Percentiles rank a stretch among this genome's conserved stretches.
Evolutionary conservation across 2,329 filamentous ascomycete species (phyloP).

Genomic region (Hawksworthiomyces lignivorus): DNA sequence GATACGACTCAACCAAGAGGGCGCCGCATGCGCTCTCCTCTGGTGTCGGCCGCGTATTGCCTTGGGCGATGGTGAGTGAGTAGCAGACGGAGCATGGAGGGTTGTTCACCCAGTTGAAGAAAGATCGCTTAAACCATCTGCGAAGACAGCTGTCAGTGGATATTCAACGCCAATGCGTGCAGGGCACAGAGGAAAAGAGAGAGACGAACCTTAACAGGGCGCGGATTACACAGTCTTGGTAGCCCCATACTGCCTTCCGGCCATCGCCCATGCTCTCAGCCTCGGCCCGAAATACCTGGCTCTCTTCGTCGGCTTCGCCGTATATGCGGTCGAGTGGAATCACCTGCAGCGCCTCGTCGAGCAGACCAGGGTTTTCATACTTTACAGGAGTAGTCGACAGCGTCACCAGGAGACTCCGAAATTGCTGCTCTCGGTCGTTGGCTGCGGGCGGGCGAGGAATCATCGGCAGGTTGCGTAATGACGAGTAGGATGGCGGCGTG

Average conservation of each 20-base stretch:
- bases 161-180: no score
- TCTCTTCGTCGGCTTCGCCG: conserved; percentile 87
- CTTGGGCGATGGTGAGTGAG: conserved; percentile 73
- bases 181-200: not conserved
- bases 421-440: conserved; percentile 59
- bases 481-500: conserved; percentile 41
- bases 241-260: conserved; percentile 82
- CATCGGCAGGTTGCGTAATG: conserved; percentile 42
- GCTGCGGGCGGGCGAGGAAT: conserved; percentile 65
- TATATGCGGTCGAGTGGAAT: conserved; percentile 91
- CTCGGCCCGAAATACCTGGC: conserved; percentile 77
- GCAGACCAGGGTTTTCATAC: conserved; percentile 90
- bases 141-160: conserved; percentile 13
- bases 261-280: conserved; percentile 80
- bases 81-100: conserved; percentile 76
- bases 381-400: conserved; percentile 83
- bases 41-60: conserved; percentile 75
- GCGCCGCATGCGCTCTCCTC: conserved; percentile 88
- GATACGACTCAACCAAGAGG: conserved; percentile 80
- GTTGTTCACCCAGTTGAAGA: conserved; percentile 97
- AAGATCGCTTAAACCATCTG: conserved; percentile 91
- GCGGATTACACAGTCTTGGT: conserved; percentile 92
- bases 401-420: conserved; percentile 74
- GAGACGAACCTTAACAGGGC: conserved; percentile 67
- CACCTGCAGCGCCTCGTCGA: conserved; percentile 82